Base-by-base conservation (phyloP, 164 flowering plant genomes). In the Aristolochia californica region DNA sequence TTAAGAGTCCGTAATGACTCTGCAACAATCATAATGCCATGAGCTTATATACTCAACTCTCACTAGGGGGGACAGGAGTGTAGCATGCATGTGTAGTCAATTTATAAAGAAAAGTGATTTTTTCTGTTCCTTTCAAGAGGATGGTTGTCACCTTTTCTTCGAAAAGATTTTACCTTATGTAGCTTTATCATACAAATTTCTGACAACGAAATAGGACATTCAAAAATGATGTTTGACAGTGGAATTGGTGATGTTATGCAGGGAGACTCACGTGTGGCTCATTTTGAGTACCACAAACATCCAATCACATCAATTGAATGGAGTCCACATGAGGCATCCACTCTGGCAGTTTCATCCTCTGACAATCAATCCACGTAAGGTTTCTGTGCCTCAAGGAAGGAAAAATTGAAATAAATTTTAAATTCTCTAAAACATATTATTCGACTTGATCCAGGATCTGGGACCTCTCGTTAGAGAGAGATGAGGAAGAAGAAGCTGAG, bases 401-500 rank as follows among this genome's bases (percentile, higher is more conserved):
- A 2, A 0, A 5, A 5, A 9, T 15, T 53, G 56, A 10, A 11
- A 18, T 53, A 9, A 4, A 0, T 3, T 24, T 20, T 51, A n/a
- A n/a, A n/a, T 13, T n/a, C n/a, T 13, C 18, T 54, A 3, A 25
- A 25, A 1, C 28, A 17, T 30, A 16, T 25, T 27, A 15, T 54
- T 28, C 15, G 28, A 5, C 15, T 27, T 5, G 15, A 14, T 28
- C 38, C 82, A 93, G 98, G 62, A 78, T 88, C 69, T 93, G 98
- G 98, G 98, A 88, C 72, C 84, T 93, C 61, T 82, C 97, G 5
- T 65, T 87, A 23, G 98, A 93, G 65, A 83, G 78, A 69, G 98
- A 88, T 38, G 97, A 80, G 66, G 97, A 93, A 78, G 99, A 93
- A 76, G 99, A 93, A 64, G 90, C 96, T 1, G 95, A 89, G 60